These are phyloP conservation scores for Kitagawia praeruptora DNA, from an alignment of 129 eudicot genomes.

Conservation along the genomic window DNA sequence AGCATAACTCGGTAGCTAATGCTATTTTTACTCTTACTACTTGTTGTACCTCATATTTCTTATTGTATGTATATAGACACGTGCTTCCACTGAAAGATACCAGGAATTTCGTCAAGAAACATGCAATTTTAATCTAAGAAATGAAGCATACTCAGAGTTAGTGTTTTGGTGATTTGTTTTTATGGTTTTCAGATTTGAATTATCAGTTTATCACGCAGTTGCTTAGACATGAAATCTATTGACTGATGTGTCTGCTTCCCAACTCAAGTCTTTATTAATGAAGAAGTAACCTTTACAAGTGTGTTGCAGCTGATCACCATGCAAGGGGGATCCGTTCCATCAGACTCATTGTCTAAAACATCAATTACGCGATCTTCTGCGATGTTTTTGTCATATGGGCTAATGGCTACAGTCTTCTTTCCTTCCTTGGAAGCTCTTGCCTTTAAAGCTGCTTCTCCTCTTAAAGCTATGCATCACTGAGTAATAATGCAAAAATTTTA, in stretches of 20 bases:
- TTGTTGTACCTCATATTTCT: slow-evolving; percentile 49
- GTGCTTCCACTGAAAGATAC: slow-evolving; percentile 55
- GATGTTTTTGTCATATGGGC: slow-evolving; percentile 65
- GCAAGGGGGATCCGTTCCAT: slow-evolving; percentile 50
- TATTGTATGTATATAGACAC: slow-evolving; percentile 69
- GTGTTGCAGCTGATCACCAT: slow-evolving; percentile 67
- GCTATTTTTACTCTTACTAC: background rate
- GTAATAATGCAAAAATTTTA: background rate
- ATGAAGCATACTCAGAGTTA: no score
- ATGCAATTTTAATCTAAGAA: no score
- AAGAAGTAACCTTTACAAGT: slow-evolving; percentile 45
- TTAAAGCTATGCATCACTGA: slow-evolving; percentile 34
- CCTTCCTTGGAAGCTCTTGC: slow-evolving; percentile 64
- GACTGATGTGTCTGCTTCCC: no score
- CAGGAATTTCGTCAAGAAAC: slow-evolving; percentile 23
- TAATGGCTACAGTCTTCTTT: slow-evolving; percentile 66
- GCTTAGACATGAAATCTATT: background rate
- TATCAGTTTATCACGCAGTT: no score
- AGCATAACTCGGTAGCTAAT: background rate
- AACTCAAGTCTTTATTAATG: background rate
- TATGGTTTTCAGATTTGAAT: no score
- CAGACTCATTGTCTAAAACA: slow-evolving; percentile 26
- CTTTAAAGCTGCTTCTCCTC: slow-evolving; percentile 81
- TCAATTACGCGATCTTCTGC: slow-evolving; percentile 29
- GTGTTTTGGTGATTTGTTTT: no score